A percentile compares a stretch with the other conserved stretches of the same genome.
Conservation (phyloP, 2,329 filamentous ascomycete genomes). For the Penicillium verrucosum region DNA sequence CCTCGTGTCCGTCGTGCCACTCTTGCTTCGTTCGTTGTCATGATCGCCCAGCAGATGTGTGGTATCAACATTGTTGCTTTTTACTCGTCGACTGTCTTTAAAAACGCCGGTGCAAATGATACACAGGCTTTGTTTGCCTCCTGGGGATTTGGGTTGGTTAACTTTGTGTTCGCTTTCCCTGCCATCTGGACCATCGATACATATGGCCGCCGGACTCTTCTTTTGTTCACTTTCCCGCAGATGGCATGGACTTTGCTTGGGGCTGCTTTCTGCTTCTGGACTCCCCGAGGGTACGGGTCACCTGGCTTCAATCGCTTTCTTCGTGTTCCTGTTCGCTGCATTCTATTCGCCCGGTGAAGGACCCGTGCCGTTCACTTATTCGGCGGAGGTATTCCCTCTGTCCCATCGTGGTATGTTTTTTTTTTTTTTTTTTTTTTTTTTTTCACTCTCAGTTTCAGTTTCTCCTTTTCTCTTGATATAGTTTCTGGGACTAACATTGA, state of each 20-base stretch:
- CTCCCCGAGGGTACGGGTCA: conserved; percentile 46
- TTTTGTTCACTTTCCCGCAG: conserved; percentile 64
- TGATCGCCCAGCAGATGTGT: conserved; percentile 74
- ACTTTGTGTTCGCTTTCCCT: conserved; percentile 64
- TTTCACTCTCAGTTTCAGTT: not conserved
- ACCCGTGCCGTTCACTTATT: conserved; percentile 52
- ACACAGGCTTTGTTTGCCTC: conserved; percentile 60
- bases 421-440: too few relatives aligned
- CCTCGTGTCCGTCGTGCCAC: conserved; percentile 59
- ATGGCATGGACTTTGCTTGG: conserved; percentile 66
- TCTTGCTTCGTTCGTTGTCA: conserved; percentile 72
- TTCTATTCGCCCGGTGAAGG: conserved; percentile 66
- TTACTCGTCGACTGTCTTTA: conserved; percentile 62
- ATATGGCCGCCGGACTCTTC: conserved; percentile 60
- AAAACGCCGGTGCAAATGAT: conserved; percentile 54
- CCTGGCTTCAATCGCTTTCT: conserved; percentile 56
- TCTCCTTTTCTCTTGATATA: conserved; percentile 13
- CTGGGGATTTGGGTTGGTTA: conserved; percentile 63
- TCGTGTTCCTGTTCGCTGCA: conserved; percentile 63
- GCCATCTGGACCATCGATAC: conserved; percentile 66
- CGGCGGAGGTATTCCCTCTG: conserved; percentile 54
- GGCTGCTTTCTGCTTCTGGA: conserved; percentile 58
- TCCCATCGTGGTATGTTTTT: conserved; percentile 49
- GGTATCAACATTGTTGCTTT: conserved; percentile 73
- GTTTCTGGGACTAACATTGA: conserved; percentile 21